These are phyloP conservation scores for Alternaria angustiovoidea DNA, from an alignment of 2,329 filamentous ascomycete species.

Conservation along the genomic window DNA sequence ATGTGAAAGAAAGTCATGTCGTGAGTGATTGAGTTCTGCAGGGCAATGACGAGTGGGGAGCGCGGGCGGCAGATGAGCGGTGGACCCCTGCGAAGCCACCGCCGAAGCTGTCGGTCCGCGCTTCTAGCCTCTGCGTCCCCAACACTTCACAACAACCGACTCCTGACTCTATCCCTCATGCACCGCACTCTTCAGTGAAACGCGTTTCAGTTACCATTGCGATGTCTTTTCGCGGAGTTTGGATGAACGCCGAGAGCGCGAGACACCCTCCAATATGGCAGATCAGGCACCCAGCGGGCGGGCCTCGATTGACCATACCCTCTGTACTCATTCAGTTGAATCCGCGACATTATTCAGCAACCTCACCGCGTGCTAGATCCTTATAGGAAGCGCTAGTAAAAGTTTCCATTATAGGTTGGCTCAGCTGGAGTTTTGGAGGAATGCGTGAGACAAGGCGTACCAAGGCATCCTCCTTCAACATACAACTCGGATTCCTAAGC, in stretches of 20 bases:
- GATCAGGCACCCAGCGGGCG: background rate
- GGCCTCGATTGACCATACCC: background rate
- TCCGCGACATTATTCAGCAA: background rate
- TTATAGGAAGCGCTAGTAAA: background rate
- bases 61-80: background rate
- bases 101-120: background rate
- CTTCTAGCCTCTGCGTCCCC: background rate
- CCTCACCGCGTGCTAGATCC: background rate
- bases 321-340: background rate
- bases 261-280: background rate
- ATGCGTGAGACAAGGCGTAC: background rate
- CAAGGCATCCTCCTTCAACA: background rate
- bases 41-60: background rate
- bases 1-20: background rate
- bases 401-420: background rate
- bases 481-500: background rate
- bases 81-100: background rate
- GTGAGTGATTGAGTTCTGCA: background rate
- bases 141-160: background rate
- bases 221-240: background rate
- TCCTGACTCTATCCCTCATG: background rate
- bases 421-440: background rate
- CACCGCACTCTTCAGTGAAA: background rate
- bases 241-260: background rate
- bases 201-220: background rate